Conservation (phyloP, 257 asterid genomes). For the Ballota nigra region DNA sequence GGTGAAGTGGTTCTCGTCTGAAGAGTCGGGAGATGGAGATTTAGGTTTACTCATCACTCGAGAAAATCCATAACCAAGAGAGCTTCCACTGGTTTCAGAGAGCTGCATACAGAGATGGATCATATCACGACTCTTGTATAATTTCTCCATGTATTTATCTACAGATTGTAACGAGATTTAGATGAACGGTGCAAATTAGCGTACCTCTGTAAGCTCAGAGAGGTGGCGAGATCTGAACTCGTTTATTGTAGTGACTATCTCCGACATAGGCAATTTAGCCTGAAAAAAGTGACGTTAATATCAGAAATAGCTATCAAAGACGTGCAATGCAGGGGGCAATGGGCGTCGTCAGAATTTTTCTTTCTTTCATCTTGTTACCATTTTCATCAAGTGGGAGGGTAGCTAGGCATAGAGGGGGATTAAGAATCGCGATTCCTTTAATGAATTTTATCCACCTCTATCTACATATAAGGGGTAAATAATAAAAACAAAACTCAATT, state of each 20-base stretch:
- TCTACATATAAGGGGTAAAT: not conserved
- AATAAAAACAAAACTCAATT: not conserved
- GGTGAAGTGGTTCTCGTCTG: slow-evolving; percentile 60
- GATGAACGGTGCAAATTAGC: slow-evolving; percentile 7
- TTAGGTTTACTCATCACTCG: slow-evolving; percentile 62
- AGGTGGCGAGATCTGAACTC: slow-evolving; percentile 98
- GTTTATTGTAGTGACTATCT: slow-evolving; percentile 89
- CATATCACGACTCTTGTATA: not conserved
- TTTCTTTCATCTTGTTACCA: not conserved
- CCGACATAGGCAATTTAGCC: slow-evolving; percentile 91
- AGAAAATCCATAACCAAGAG: slow-evolving; percentile 92
- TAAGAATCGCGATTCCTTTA: not conserved
- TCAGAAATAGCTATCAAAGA: not conserved
- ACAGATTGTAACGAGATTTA: not conserved
- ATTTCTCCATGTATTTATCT: not conserved
- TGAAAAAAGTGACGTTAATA: slow-evolving; percentile 27
- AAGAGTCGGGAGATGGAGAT: slow-evolving; percentile 47
- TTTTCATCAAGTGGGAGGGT: not conserved
- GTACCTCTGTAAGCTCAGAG: slow-evolving; percentile 96
- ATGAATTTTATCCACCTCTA: not conserved
- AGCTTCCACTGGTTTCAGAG: slow-evolving; percentile 80
- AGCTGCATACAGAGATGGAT: slow-evolving; percentile 50
- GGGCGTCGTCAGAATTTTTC: not conserved
- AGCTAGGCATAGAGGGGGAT: not conserved
- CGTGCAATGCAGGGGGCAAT: not conserved